Conservation (phyloP, 805 yeast genomes). For the Sugiyamaella boreocaroliniensis region DNA sequence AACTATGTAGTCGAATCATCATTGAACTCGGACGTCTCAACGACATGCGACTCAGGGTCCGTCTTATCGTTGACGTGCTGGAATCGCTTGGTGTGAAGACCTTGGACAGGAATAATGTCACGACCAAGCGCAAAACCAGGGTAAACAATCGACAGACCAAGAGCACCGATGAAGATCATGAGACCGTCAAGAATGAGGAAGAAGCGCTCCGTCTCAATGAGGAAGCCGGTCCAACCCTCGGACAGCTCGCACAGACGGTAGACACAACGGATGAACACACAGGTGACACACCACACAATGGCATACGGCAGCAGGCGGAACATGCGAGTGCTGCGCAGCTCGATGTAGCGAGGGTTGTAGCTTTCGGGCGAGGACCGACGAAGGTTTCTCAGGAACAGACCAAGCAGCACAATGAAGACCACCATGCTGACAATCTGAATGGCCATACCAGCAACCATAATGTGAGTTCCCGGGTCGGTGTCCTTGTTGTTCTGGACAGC, state of each 20-base stretch:
- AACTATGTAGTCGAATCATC: neutral
- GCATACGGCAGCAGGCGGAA: constrained; percentile 14
- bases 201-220: constrained; percentile 55
- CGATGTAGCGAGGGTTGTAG: constrained; percentile 12
- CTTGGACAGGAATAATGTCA: constrained; percentile 18
- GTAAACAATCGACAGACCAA: constrained; percentile 46
- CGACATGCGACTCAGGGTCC: neutral
- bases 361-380: neutral
- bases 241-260: constrained; percentile 69
- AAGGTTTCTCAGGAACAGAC: constrained; percentile 32
- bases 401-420: constrained; percentile 47
- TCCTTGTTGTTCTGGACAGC: constrained; percentile 32
- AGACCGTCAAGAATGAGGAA: constrained; percentile 56
- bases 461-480: constrained; percentile 46
- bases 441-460: constrained; percentile 74
- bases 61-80: neutral
- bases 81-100: constrained; percentile 9
- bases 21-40: neutral
- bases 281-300: constrained; percentile 18
- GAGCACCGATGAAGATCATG: constrained; percentile 48
- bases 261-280: constrained; percentile 42
- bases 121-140: constrained; percentile 57
- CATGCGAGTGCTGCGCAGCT: constrained; percentile 8
- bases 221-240: constrained; percentile 63
- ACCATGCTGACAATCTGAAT: constrained; percentile 69